A percentile compares a stretch with the other conserved stretches of the same genome.
These are phyloP conservation scores for Symbiodinium natans DNA, from an alignment of 73 alveolate species.

Conservation along the genomic window DNA sequence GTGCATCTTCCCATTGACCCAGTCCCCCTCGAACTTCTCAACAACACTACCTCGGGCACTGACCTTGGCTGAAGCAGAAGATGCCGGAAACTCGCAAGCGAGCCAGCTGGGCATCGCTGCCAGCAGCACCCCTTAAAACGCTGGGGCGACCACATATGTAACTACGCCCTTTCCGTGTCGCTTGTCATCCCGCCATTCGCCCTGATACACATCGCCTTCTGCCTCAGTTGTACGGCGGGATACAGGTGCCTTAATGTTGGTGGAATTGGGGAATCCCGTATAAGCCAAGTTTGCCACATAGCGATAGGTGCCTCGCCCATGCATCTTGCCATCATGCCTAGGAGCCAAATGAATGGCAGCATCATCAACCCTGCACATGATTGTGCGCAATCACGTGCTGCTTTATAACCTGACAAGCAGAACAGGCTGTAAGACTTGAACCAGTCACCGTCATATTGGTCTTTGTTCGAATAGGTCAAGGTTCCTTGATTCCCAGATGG, in stretches of 20 bases:
- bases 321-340: conserved; percentile 96
- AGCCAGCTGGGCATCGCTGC: too few species aligned
- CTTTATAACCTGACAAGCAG: not conserved
- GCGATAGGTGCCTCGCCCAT: conserved; percentile 97
- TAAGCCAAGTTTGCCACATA: conserved; percentile 87
- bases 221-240: conserved; percentile 27
- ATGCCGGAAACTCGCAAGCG: not conserved
- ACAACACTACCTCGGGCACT: conserved; percentile 91
- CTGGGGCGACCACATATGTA: conserved; percentile 27
- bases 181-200: conserved; percentile 93
- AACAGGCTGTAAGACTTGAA: not conserved
- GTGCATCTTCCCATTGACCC: conserved; percentile 96
- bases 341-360: not conserved
- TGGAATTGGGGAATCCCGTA: not conserved
- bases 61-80: not conserved
- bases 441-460: conserved; percentile 98
- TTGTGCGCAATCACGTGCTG: not conserved
- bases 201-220: conserved; percentile 91
- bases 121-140: too few species aligned
- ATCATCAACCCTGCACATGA: not conserved
- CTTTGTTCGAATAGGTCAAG: conserved; percentile 97
- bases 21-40: conserved; percentile 93
- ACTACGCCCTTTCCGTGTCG: conserved; percentile 93
- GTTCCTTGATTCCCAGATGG: conserved; percentile 88
- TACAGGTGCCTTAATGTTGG: not conserved